Evolutionary conservation across 352 stramenopile genomes (phyloP).

Genomic region (Phytophthora parvispora): DNA sequence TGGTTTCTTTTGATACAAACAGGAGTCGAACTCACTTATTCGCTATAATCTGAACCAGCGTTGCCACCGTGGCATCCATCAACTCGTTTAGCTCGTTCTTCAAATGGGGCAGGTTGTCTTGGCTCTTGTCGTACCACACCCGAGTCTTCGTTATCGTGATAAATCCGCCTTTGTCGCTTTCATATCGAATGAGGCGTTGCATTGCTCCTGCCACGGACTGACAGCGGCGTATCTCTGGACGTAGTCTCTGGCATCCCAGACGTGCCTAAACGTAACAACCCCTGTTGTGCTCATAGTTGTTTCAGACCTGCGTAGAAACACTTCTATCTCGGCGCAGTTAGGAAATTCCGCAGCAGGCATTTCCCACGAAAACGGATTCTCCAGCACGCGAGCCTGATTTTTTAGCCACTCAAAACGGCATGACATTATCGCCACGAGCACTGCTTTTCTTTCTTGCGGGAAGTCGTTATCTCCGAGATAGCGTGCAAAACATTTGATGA

Average conservation of each 20-base stretch:
- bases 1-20: no score
- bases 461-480: background rate
- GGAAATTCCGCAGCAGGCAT: slow-evolving; percentile 17
- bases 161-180: background rate
- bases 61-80: background rate
- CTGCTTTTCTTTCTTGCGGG: background rate
- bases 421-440: background rate
- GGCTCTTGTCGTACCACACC: slow-evolving; percentile 6
- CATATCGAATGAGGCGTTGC: background rate
- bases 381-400: slow-evolving; percentile 5
- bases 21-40: no score
- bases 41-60: background rate
- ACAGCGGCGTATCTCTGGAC: background rate
- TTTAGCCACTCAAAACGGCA: slow-evolving; percentile 14
- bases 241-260: background rate
- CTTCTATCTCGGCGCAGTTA: background rate
- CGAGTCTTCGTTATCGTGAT: slow-evolving; percentile 23
- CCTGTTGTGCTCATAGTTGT: background rate
- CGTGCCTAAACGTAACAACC: background rate
- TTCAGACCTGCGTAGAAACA: slow-evolving; percentile 18
- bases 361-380: slow-evolving; percentile 25
- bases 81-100: slow-evolving; percentile 1
- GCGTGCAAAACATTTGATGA: background rate
- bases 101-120: background rate
- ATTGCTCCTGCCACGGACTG: no score